Percentiles rank a stretch among this genome's conserved stretches.
These are phyloP conservation scores for Eucalyptus victrix DNA, from an alignment of 345 rosid species.

Conservation along the genomic window DNA sequence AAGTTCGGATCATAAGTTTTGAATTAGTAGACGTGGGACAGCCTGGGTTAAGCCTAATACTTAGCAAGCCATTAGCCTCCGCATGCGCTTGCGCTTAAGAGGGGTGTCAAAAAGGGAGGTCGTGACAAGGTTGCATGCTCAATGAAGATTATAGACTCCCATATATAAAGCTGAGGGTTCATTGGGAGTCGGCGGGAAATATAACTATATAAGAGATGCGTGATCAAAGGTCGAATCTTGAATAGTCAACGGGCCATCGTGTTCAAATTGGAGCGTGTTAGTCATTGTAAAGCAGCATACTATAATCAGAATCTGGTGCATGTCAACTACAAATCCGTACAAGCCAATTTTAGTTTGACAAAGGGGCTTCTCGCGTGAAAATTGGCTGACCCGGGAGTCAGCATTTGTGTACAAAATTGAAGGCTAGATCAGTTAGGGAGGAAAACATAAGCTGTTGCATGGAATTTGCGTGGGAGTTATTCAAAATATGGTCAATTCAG, in stretches of 20 bases:
- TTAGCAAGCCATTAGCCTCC: too few relatives aligned
- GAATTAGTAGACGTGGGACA: accelerated
- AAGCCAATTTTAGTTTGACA: neutral
- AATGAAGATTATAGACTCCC: neutral
- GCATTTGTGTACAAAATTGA: neutral
- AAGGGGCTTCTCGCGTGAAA: neutral
- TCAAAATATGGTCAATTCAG: neutral
- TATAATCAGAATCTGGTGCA: neutral
- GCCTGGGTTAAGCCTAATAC: too few relatives aligned
- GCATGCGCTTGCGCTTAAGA: accelerated
- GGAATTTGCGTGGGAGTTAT: neutral
- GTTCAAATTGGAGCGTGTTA: neutral
- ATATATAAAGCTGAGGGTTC: neutral
- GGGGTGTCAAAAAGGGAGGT: too few relatives aligned
- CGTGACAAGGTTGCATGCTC: neutral
- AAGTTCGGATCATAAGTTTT: accelerated
- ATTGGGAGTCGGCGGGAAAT: neutral
- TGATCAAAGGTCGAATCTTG: neutral
- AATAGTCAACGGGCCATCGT: neutral
- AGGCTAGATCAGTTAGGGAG: neutral
- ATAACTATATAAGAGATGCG: neutral
- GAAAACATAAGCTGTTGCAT: neutral
- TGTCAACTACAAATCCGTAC: neutral
- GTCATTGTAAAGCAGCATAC: neutral
- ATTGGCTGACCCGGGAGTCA: neutral